Percentiles rank a stretch among this genome's conserved stretches.
Evolutionary conservation across 225 moss, liverwort and hornwort species (phyloP).

Genomic region (Antitrichia curtipendula): DNA sequence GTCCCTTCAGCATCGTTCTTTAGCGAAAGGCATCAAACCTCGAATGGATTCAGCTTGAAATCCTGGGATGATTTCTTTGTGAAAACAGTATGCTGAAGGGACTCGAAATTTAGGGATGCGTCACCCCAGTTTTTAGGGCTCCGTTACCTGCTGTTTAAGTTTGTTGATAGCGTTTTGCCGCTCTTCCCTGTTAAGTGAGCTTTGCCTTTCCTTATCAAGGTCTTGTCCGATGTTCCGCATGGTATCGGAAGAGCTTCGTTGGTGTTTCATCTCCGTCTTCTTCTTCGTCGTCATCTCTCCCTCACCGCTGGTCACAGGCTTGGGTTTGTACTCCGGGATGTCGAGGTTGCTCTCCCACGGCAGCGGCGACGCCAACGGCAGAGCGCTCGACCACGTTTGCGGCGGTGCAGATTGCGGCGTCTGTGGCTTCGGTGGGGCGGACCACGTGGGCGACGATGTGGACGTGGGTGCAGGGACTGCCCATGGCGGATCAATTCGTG

Average conservation of each 20-base stretch:
- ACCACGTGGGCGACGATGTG: not conserved
- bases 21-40: not conserved
- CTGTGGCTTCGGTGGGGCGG: not conserved
- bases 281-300: not conserved
- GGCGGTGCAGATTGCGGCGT: not conserved
- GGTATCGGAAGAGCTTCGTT: slow-evolving; percentile 32
- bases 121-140: not conserved
- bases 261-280: not conserved
- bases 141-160: slow-evolving; percentile 23
- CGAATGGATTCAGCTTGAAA: not conserved
- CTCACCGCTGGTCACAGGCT: slow-evolving; percentile 6
- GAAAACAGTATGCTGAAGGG: not conserved
- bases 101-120: not conserved
- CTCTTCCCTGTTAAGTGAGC: slow-evolving; percentile 1
- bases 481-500: not conserved
- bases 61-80: too few relatives aligned
- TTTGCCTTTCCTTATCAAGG: not conserved
- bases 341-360: slow-evolving; percentile 1
- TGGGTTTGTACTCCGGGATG: slow-evolving; percentile 9
- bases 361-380: not conserved
- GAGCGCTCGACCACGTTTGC: not conserved
- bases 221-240: not conserved
- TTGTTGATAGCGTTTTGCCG: slow-evolving; percentile 9
- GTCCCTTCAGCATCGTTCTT: not conserved
- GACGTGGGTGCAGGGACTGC: not conserved